Evolutionary conservation across 768 basidiomycete genomes (phyloP).

Genomic region (Filobasidium floriforme): DNA sequence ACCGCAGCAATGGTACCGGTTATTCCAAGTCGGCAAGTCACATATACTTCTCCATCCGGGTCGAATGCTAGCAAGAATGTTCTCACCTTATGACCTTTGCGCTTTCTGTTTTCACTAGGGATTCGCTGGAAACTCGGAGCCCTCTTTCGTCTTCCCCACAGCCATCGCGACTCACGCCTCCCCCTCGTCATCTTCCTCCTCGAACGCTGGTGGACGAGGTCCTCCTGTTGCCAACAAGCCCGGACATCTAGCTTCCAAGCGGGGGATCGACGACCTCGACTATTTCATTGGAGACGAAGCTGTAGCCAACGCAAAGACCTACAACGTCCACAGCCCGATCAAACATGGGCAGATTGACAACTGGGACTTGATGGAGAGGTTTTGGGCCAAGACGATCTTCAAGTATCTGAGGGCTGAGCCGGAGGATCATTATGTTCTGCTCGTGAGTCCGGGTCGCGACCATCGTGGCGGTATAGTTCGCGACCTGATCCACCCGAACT

Average conservation of each 20-base stretch:
- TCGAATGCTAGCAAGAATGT: neutral
- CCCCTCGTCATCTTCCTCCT: slow-evolving; percentile 52
- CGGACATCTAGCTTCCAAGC: slow-evolving; percentile 86
- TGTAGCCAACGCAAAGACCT: slow-evolving; percentile 89
- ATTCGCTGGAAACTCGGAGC: slow-evolving; percentile 97
- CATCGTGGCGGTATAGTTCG: neutral
- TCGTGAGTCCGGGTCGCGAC: slow-evolving; percentile 58
- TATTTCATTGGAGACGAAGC: slow-evolving; percentile 99
- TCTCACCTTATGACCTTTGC: neutral
- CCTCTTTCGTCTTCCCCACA: slow-evolving; percentile 98
- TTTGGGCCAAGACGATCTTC: slow-evolving; percentile 99
- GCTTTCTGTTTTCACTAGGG: slow-evolving; percentile 47
- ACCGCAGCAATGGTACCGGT: slow-evolving; percentile 4
- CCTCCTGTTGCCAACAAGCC: slow-evolving; percentile 70
- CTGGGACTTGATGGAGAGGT: slow-evolving; percentile 81
- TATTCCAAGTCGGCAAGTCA: slow-evolving; percentile 7
- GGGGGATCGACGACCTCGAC: slow-evolving; percentile 96
- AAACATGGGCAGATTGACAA: slow-evolving; percentile 96
- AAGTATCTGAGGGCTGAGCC: slow-evolving; percentile 97
- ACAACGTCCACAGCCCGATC: slow-evolving; percentile 92
- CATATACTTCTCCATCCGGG: neutral
- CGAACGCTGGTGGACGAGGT: slow-evolving; percentile 45
- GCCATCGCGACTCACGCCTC: slow-evolving; percentile 82
- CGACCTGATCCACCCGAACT: neutral
- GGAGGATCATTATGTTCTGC: slow-evolving; percentile 94